A percentile compares a stretch with the other conserved stretches of the same genome.
phyloP scores from a whole-genome alignment of 768 basidiomycete species.

The Suillus variegatus region DNA sequence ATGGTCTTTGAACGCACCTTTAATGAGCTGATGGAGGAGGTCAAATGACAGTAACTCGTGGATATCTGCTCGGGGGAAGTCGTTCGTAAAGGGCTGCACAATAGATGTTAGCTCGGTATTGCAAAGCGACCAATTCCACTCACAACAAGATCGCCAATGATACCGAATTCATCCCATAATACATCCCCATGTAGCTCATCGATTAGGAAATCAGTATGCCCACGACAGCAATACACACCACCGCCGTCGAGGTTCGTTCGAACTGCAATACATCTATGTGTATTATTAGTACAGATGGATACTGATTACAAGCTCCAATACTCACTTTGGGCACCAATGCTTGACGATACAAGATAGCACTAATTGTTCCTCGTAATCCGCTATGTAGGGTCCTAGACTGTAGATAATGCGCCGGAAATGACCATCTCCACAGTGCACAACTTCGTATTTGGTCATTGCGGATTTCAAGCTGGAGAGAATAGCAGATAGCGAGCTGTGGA shows the following conservation, averaged over 20 bases:
- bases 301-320: neutral
- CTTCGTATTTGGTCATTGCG: neutral
- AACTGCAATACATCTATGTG: conserved; percentile 24
- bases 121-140: too few species aligned
- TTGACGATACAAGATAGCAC: conserved; percentile 22
- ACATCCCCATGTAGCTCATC: conserved; percentile 24
- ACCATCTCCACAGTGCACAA: conserved; percentile 31
- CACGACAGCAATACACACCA: conserved; percentile 21
- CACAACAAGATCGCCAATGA: conserved; percentile 35
- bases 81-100: too few species aligned
- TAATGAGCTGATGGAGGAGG: too few species aligned
- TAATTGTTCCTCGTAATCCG: conserved; percentile 42
- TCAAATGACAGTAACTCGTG: too few species aligned
- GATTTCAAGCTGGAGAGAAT: too few species aligned
- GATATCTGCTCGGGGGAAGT: too few species aligned
- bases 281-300: conserved; percentile 7
- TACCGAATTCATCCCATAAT: conserved; percentile 38
- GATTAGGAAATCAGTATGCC: conserved; percentile 24
- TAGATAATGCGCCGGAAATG: conserved; percentile 32
- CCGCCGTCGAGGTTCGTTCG: conserved; percentile 20
- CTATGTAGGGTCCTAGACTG: conserved; percentile 39
- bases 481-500: too few species aligned
- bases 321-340: too few species aligned
- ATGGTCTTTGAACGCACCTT: neutral
- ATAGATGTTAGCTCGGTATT: too few species aligned